These are phyloP conservation scores for Nelumbo lutea DNA, from an alignment of 164 flowering plant genomes.

Conservation along the genomic window DNA sequence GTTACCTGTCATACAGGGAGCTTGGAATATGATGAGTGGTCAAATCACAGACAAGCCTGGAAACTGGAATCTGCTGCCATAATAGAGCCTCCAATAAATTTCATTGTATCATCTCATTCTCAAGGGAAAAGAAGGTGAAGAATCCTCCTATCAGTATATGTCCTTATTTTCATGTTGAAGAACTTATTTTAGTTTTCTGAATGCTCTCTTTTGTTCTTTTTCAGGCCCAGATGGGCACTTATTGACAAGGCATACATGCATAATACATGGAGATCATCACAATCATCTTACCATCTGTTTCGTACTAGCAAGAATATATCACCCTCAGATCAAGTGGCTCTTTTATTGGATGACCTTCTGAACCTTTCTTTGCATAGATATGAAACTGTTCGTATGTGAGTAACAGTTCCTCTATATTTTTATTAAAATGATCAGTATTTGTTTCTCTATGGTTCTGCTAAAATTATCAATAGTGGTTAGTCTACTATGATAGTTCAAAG, in stretches of 20 bases:
- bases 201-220: slow-evolving; percentile 10
- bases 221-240: slow-evolving; percentile 95
- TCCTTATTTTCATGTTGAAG: slow-evolving; percentile 6
- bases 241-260: slow-evolving; percentile 95
- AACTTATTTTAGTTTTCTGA: slow-evolving; percentile 4
- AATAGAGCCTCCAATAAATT: slow-evolving; percentile 83
- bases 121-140: slow-evolving; percentile 81
- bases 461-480: too few species aligned
- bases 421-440: slow-evolving; percentile 3
- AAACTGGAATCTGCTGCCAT: slow-evolving; percentile 90
- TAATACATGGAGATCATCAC: slow-evolving; percentile 95
- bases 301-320: slow-evolving; percentile 48
- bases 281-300: slow-evolving; percentile 80
- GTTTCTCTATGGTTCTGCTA: background rate
- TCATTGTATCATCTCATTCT: slow-evolving; percentile 65
- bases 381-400: slow-evolving; percentile 93
- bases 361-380: slow-evolving; percentile 77
- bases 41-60: slow-evolving; percentile 93
- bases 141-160: background rate
- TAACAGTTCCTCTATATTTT: slow-evolving; percentile 11
- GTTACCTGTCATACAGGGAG: slow-evolving; percentile 52
- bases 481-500: too few species aligned
- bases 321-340: slow-evolving; percentile 59
- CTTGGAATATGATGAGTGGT: slow-evolving; percentile 95
- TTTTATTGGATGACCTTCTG: slow-evolving; percentile 79